Percentiles rank a stretch among this genome's conserved stretches.
Evolutionary conservation across 768 basidiomycete species (phyloP).

Genomic region (Asterophora lycoperdoides): DNA sequence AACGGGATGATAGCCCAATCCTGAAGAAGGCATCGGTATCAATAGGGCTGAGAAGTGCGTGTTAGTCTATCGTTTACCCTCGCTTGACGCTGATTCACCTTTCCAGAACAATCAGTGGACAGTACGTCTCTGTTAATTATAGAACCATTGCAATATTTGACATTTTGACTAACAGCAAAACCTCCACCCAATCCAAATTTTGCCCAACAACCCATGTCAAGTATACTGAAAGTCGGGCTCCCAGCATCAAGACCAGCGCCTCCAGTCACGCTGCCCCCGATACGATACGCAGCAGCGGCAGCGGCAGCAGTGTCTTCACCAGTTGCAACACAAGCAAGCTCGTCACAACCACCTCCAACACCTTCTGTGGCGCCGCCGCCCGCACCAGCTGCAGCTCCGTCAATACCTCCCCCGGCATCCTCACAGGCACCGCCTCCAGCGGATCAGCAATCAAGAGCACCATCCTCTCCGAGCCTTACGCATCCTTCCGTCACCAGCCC

Average conservation of each 20-base stretch:
- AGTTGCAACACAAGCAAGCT: constrained; percentile 22
- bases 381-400: constrained; percentile 32
- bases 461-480: constrained; percentile 81
- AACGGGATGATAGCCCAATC: constrained; percentile 74
- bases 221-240: constrained; percentile 73
- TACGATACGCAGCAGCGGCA: constrained; percentile 90
- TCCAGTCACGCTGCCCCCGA: constrained; percentile 65
- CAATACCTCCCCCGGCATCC: constrained; percentile 36
- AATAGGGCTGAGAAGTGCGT: constrained; percentile 69
- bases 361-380: constrained; percentile 43
- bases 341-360: constrained; percentile 36
- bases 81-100: constrained; percentile 1
- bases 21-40: constrained; percentile 69
- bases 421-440: constrained; percentile 24
- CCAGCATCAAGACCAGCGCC: constrained; percentile 50
- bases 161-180: constrained; percentile 48
- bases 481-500: constrained; percentile 81
- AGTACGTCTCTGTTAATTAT: constrained; percentile 34
- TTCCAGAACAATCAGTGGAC: constrained; percentile 66
- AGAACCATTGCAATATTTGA: constrained; percentile 8
- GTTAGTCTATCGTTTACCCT: constrained; percentile 2
- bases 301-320: constrained; percentile 50
- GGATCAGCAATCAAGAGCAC: constrained; percentile 39
- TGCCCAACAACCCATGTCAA: constrained; percentile 69
- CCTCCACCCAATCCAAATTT: constrained; percentile 81